Conservation (phyloP, 495 filamentous ascomycete species). For the Lindgomyces ingoldianus region DNA sequence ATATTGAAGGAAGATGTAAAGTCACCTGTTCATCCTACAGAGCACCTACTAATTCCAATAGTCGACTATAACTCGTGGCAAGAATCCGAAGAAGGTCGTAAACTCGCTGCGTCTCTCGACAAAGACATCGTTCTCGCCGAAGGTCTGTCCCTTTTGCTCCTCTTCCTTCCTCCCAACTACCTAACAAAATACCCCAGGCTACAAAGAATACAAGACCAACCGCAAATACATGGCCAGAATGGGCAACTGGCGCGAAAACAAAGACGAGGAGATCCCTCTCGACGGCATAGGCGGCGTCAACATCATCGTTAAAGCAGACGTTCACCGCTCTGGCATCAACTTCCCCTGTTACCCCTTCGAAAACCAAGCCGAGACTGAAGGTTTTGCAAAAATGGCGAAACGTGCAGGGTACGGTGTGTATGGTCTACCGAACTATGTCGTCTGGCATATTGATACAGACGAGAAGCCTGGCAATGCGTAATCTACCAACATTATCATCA, state of each 20-base stretch:
- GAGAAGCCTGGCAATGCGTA: conserved; percentile 84
- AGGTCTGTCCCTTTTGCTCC: conserved; percentile 52
- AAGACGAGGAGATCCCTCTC: conserved; percentile 84
- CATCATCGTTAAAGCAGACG: conserved; percentile 95
- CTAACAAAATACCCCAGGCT: conserved; percentile 56
- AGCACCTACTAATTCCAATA: conserved; percentile 42
- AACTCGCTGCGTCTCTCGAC: conserved; percentile 67
- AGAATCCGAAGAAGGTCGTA: conserved; percentile 81
- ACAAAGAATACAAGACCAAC: conserved; percentile 87
- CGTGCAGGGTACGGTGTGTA: conserved; percentile 89
- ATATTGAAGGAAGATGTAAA: conserved; percentile 94
- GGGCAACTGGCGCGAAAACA: conserved; percentile 89
- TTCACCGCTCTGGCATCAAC: conserved; percentile 95
- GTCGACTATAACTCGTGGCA: conserved; percentile 99
- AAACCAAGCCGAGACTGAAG: conserved; percentile 98
- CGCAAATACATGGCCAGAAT: conserved; percentile 82
- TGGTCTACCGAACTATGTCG: conserved; percentile 94
- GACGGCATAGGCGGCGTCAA: conserved; percentile 97
- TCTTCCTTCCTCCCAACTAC: neutral
- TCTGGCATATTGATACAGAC: conserved; percentile 99
- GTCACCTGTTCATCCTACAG: neutral
- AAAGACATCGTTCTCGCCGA: conserved; percentile 84
- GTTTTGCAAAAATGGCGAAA: conserved; percentile 98
- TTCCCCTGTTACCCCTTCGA: conserved; percentile 97
- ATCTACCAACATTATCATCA: too few species aligned